Evolutionary conservation across 2,329 filamentous ascomycete species (phyloP).

Genomic region (Sclerotinia borealis): DNA sequence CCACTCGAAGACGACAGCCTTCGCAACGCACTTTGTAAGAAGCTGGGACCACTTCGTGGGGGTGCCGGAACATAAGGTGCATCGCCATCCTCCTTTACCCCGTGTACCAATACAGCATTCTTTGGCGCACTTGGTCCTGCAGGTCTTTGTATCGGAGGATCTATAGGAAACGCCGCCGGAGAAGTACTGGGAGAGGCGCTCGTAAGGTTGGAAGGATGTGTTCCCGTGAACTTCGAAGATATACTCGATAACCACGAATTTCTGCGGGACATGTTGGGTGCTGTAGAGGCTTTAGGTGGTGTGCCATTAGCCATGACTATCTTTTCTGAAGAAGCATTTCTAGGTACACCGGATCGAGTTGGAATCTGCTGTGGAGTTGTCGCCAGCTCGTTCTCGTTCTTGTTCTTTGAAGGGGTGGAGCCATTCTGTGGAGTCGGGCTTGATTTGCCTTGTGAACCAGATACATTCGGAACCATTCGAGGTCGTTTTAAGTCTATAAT

Average conservation of each 20-base stretch:
- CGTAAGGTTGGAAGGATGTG: constrained; percentile 26
- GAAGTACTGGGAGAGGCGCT: constrained; percentile 27
- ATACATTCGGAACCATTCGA: constrained; percentile 2
- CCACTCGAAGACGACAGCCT: constrained; percentile 61
- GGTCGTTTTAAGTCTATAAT: constrained; percentile 4
- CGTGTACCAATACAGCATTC: constrained; percentile 55
- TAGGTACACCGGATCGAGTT: constrained; percentile 23
- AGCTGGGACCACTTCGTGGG: constrained; percentile 64
- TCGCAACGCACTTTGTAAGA: constrained; percentile 75
- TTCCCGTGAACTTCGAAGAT: constrained; percentile 77
- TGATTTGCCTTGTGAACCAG: neutral
- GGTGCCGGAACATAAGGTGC: constrained; percentile 69
- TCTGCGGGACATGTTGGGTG: constrained; percentile 37
- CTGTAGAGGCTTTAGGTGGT: constrained; percentile 22
- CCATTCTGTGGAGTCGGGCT: neutral
- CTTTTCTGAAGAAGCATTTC: constrained; percentile 26
- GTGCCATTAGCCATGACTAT: constrained; percentile 23
- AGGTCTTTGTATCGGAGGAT: constrained; percentile 31
- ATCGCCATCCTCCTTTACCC: constrained; percentile 49
- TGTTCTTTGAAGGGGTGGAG: neutral
- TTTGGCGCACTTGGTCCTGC: constrained; percentile 38
- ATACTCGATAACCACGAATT: constrained; percentile 92
- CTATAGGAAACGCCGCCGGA: constrained; percentile 25
- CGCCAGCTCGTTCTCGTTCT: neutral
- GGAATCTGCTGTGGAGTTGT: neutral